Base-by-base conservation (phyloP, 805 yeast genomes). In the Pichia scutulata region DNA sequence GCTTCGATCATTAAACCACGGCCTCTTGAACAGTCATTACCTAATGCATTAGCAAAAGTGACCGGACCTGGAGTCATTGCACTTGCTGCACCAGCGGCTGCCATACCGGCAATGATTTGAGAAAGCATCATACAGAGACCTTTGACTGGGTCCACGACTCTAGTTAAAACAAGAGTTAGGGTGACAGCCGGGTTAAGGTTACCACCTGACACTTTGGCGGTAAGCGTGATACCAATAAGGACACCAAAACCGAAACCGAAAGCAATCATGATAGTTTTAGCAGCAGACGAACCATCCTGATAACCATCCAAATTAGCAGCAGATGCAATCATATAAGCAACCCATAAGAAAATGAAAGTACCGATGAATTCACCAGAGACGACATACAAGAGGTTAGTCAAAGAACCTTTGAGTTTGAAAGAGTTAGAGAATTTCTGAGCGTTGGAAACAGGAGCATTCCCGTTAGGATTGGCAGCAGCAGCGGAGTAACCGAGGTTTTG, bases 131-230 rank as follows among this genome's bases (percentile, higher is more conserved):
- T 80, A 50, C 84, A 65, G 22, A 72, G 66, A 57, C 85, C 90
- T 67, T 93, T 80, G 30, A 84, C 53, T 50, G 89, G 88, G 41
- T 88, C 77, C 53, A 85, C 75, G 49, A 88, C 92, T 55, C 86
- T 77, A 21, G 86, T 83, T 42, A 85, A 70, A n/a, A 81, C 76
- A 63, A 88, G 71, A 26, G 89, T 71, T 40, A 86, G 72, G 22
- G 95, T 83, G 41, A 88, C 95, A 46, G 93, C 92, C 13, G 96
- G 96, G 72, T 88, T 88, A 65, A 88, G 77, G 71, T 86, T 86
- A 72, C 93, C 96, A 62, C 96, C 96, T 39, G 93, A 84, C 53
- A 88, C 78, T 66, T 88, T 78, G 71, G 75, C 82, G 60, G 84
- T 80, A 60, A 80, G 68, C 60, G 80, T 78, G 46, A 85, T 86